Evolutionary conservation across 371 early-diverging fungal species (phyloP), one percentile per base, ranked within the genome.

Genomic region (Basidiobolus meristosporus): DNA sequence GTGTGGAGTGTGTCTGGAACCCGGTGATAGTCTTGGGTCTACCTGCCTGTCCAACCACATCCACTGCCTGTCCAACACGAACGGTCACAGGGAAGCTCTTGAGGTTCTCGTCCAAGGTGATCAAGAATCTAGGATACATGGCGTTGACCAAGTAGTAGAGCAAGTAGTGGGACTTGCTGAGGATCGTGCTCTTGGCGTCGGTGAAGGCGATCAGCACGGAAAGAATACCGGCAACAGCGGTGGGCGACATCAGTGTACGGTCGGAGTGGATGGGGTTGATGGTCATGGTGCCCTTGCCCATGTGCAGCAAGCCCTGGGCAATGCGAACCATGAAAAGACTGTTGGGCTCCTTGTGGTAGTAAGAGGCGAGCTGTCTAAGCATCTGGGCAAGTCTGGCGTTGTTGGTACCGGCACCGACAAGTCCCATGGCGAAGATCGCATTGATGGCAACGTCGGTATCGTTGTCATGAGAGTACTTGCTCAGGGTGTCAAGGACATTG

Each of bases 361-460:
- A 96, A n/a, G 82, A 71, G 15, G 92, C 95, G 21, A 98, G 68
- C 51, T 93, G 90, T 41, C 98, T 71, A 42, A 99, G 60, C 77
- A 98, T 90, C 60, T 96, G 91, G 22, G 90, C 91, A 30, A 99
- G 67, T 30, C 97, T 77, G 2, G 98, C 92, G 58, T 98, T 98
- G 67, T 98, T 98, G n/a, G 98, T 98, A 39, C 99, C 99, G 2
- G 97, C 98, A 28, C 98, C 98, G 14, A 98, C 87, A 38, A 98
- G 56, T 38, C 99, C 99, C 84, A 99, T 88, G 21, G 97, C 92
- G 61, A 98, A 86, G 34, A 99, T 84, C 18, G 99, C 90, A 52
- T 88, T 90, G 38, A 84, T 56, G 17, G 98, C 90, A 15, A 96
- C 95, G 28, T 90, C 84, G 21, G 65, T 56, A 54, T 97, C 98